Evolutionary conservation across 306 rosid genomes (phyloP).

Genomic region (Ochetophila trinervis): DNA sequence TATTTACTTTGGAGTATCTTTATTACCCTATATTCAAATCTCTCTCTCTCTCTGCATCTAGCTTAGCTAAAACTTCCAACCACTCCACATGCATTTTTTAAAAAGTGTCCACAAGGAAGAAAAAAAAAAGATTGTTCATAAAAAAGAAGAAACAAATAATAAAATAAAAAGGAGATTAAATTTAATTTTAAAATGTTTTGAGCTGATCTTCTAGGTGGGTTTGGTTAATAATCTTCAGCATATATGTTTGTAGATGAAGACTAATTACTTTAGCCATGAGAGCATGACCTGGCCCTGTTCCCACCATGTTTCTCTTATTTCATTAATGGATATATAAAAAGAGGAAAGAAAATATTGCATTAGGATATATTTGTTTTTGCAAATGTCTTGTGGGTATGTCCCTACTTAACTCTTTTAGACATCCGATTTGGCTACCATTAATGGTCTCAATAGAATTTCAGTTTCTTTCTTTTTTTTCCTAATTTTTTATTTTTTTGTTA

Average conservation of each 20-base stretch:
- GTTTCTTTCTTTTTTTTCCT: background rate
- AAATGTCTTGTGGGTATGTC: conserved; percentile 16
- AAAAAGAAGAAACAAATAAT: background rate
- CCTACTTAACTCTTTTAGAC: conserved; percentile 8
- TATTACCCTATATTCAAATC: conserved; percentile 31
- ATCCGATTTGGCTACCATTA: conserved; percentile 12
- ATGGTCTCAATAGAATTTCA: conserved; percentile 14
- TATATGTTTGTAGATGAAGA: background rate
- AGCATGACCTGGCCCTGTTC: conserved; percentile 11
- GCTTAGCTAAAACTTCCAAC: conserved; percentile 37
- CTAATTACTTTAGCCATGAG: conserved; percentile 5
- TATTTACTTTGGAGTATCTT: conserved; percentile 12
- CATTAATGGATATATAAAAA: conserved; percentile 4
- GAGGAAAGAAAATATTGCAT: background rate
- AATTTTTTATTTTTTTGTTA: conserved; percentile 13
- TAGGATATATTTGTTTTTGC: background rate
- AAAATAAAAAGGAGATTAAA: background rate
- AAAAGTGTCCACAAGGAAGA: conserved; percentile 19
- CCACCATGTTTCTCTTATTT: conserved; percentile 9
- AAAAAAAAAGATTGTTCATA: conserved; percentile 22
- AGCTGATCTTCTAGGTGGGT: conserved; percentile 8
- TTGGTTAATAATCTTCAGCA: conserved; percentile 1
- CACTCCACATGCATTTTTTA: conserved; percentile 50
- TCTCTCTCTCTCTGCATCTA: background rate
- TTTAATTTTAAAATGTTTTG: conserved; percentile 1